phyloP scores from a whole-genome alignment of 495 filamentous ascomycete species.

The Talaromyces thailandensis region DNA sequence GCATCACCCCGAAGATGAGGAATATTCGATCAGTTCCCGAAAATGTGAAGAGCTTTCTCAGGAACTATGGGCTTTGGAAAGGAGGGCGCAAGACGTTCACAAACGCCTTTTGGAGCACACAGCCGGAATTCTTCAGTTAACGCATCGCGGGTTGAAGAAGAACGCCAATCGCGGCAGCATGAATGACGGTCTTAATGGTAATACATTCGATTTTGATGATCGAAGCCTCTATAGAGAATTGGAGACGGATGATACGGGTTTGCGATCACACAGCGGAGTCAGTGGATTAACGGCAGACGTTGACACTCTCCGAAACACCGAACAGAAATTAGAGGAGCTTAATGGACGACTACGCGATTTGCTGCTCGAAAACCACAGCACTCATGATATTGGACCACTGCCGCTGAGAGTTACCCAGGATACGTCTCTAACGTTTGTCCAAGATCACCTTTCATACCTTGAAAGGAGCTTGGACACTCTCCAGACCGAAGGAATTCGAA shows the following conservation, averaged over 20 bases:
- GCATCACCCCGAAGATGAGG: conserved; percentile 56
- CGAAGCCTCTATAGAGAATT: conserved; percentile 66
- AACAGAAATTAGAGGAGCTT: conserved; percentile 61
- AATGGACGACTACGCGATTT: conserved; percentile 61
- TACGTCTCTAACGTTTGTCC: conserved; percentile 17
- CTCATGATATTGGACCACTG: conserved; percentile 22
- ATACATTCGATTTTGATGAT: conserved; percentile 64
- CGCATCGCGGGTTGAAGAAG: conserved; percentile 58
- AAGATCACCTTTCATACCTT: conserved; percentile 44
- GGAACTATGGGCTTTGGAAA: conserved; percentile 71
- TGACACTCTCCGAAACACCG: conserved; percentile 47
- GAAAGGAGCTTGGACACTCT: conserved; percentile 36
- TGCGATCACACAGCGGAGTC: conserved; percentile 7
- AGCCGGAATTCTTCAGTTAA: conserved; percentile 81
- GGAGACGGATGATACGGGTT: conserved; percentile 52
- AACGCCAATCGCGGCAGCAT: conserved; percentile 16
- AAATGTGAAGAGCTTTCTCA: conserved; percentile 80
- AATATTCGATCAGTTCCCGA: conserved; percentile 60
- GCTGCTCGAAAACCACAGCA: conserved; percentile 51
- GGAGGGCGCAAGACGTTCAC: conserved; percentile 60
- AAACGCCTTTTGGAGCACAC: conserved; percentile 77
- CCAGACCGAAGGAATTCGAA: conserved; percentile 7
- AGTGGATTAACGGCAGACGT: conserved; percentile 14
- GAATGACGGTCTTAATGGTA: conserved; percentile 20
- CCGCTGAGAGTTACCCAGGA: conserved; percentile 20